Conservation (phyloP, 164 flowering plant species). For the Chimonanthus salicifolius region DNA sequence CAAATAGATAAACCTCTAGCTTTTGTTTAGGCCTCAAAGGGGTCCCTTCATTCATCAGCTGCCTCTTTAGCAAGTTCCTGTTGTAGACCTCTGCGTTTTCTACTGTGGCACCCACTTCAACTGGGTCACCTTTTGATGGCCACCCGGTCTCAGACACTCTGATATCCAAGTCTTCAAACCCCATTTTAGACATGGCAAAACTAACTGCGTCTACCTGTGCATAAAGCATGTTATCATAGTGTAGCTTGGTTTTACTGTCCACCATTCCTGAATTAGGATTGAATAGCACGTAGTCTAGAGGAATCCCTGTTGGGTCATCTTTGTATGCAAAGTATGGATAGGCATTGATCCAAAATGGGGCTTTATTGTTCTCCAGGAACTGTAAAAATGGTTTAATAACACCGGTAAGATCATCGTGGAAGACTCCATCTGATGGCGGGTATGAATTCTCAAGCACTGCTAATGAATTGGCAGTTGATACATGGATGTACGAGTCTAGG, state of each 20-base stretch:
- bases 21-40: slow-evolving; percentile 43
- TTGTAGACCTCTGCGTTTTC: slow-evolving; percentile 62
- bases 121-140: slow-evolving; percentile 66
- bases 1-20: slow-evolving; percentile 48
- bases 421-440: slow-evolving; percentile 79
- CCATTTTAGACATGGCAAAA: slow-evolving; percentile 38
- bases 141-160: slow-evolving; percentile 67
- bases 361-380: slow-evolving; percentile 43
- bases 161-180: slow-evolving; percentile 28
- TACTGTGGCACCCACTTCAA: slow-evolving; percentile 49
- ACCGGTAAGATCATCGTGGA: slow-evolving; percentile 37
- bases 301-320: slow-evolving; percentile 36
- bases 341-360: slow-evolving; percentile 92
- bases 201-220: slow-evolving; percentile 62
- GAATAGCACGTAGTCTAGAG: slow-evolving; percentile 72
- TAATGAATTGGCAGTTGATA: slow-evolving; percentile 58
- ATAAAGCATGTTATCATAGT: slow-evolving; percentile 60
- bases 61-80: slow-evolving; percentile 41
- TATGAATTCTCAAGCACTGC: slow-evolving; percentile 56
- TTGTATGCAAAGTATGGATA: slow-evolving; percentile 90
- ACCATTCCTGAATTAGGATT: slow-evolving; percentile 58
- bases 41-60: slow-evolving; percentile 41
- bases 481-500: slow-evolving; percentile 47
- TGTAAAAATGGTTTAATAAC: slow-evolving; percentile 46
- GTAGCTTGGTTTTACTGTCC: slow-evolving; percentile 39